These are phyloP conservation scores for Trematosphaeria pertusa DNA, from an alignment of 2,329 filamentous ascomycete species.

Conservation along the genomic window DNA sequence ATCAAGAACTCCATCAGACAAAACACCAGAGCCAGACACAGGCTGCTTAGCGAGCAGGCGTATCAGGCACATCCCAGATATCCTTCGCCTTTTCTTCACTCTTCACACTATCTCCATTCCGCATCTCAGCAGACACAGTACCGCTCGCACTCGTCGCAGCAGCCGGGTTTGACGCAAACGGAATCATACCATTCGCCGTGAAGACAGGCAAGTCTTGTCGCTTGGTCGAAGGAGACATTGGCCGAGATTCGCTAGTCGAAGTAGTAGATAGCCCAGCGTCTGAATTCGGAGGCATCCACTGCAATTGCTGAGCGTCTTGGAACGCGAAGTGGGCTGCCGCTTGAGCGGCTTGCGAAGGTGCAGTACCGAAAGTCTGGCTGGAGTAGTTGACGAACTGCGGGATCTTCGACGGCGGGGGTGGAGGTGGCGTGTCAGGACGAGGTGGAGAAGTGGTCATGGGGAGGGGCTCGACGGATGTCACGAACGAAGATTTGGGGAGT, in stretches of 20 bases:
- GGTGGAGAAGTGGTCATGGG: conserved; percentile 33
- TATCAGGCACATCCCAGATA: conserved; percentile 57
- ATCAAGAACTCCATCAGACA: too few species aligned
- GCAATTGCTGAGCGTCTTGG: too few species aligned
- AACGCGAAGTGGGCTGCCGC: conserved; percentile 14
- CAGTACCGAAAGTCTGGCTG: conserved; percentile 24
- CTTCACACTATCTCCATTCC: conserved; percentile 2
- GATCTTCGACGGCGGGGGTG: conserved; percentile 41
- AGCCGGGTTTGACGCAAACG: conserved; percentile 38
- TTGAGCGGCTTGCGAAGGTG: conserved; percentile 16
- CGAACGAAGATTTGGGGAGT: conserved; percentile 41
- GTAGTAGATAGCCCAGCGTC: conserved; percentile 18
- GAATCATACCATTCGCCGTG: conserved; percentile 49
- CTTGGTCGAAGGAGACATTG: conserved; percentile 41
- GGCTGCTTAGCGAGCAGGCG: conserved; percentile 40
- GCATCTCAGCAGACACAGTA: neutral
- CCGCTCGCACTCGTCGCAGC: too few species aligned
- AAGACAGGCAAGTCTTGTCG: conserved; percentile 58
- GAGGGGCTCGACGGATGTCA: conserved; percentile 28
- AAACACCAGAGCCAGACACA: too few species aligned
- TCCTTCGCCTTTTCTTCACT: conserved; percentile 23
- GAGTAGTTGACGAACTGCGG: conserved; percentile 45
- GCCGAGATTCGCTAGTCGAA: conserved; percentile 7
- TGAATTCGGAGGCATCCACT: conserved; percentile 44
- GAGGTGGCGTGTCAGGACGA: conserved; percentile 47